Base-by-base conservation (phyloP, 345 rosid genomes). In the Populus davidiana region DNA sequence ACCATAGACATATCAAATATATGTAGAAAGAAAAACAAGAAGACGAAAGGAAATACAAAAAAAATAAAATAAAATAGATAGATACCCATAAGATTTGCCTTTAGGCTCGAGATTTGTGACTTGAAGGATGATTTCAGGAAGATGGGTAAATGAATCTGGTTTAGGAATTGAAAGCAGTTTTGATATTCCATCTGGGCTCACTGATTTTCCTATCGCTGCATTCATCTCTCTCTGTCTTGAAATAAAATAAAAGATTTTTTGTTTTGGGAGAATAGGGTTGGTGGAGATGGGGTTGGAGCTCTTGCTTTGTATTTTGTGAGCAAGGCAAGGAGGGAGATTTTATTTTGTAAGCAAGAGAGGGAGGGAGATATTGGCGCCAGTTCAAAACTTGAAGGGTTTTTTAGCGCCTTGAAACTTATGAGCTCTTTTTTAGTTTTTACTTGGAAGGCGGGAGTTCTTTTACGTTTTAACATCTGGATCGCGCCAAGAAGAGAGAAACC, bases 61-160 rank as follows among this genome's bases (percentile, higher is more conserved):
- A 70, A 52, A 8, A 69, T 1, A 18, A 73, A 27, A 43, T 29
- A 2, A 10, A 16, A 36, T 33, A 17, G 33, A 29, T 10, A 25
- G 82, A 72, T 71, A 93, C 99, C 90, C 87, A 76, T 91, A 91
- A 44, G 97, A 86, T 72, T 90, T 93, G 59, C 99, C 98, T 12
- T 91, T 86, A 49, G 90, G 87, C 78, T 91, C 92, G 54, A 95
- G 98, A 80, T 93, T 93, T 69, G 94, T 84, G 67, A 93, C 92
- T 75, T 95, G 98, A 52, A 92, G 86, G 47, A 93, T 70, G 77
- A 95, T 81, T 31, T 86, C 91, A 39, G 91, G 84, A 35, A 90
- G 76, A 68, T 86, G 85, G 0, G 89, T 69, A 31, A 87, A 70
- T 0, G 94, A 87, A 73, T 92, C 97, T 6, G 93, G 91, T 16